Base-by-base conservation (phyloP, 116 monocot genomes). In the Cymodocea nodosa region DNA sequence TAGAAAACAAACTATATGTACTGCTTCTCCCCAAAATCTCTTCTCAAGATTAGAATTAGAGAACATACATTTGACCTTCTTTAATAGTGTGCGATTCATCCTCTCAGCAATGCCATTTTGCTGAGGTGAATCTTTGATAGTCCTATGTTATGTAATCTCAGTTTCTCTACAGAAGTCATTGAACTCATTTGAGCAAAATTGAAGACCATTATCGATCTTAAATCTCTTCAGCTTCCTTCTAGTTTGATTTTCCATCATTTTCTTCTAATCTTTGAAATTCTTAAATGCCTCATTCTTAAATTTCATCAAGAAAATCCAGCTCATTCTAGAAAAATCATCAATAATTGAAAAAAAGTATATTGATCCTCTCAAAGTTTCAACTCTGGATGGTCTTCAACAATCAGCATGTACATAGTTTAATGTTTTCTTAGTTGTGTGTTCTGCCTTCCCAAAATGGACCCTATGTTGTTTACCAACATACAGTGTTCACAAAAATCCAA, bases 41-140 rank as follows among this genome's bases (percentile, higher is more conserved):
- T 61, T 67, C 5, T 16, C 50, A 24, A 71, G 52, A 44, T 16
- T 37, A 4, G 58, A 16, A 51, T 49, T 71, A 14, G 40, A 62
- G 1, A 71, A n/a, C 71, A 66, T 65, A 36, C 66, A 70, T 0
- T 59, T 19, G 3, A 53, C 50, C 17, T 37, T 64, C 23, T 65
- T 56, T 0, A 70, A 18, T 6, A 65, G 23, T 10, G 66, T 77
- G 6, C 19, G 30, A 24, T 71, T 77, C 66, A 68, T 65, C 0
- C 63, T 54, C 15, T 73, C 58, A 54, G 36, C 51, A 5, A 73
- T 50, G 58, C 40, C 54, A 49, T 73, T 73, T 23, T 78, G 69
- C 23, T 78, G 35, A 17, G 55, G 54, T 60, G 70, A 67, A 6
- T 53, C 0, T 0, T 4, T 9, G 7, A 34, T 34, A 9, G 63